These are phyloP conservation scores for Solanum stenotomum DNA, from an alignment of 257 asterid species.

Conservation along the genomic window DNA sequence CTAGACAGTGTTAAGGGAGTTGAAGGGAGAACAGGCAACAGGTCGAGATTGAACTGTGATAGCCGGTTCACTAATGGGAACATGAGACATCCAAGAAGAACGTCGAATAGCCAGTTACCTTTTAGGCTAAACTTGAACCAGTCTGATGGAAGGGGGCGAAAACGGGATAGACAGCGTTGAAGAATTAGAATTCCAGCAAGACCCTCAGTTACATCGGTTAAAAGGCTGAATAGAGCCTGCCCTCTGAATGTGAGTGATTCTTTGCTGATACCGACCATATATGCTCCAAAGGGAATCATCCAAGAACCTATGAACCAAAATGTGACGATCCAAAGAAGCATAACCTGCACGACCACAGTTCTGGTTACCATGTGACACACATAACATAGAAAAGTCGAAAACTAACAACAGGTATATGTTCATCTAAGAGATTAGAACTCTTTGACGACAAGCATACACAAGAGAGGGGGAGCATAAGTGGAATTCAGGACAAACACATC, in stretches of 20 bases:
- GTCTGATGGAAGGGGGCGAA: conserved; percentile 73
- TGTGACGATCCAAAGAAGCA: conserved; percentile 84
- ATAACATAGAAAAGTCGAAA: not conserved
- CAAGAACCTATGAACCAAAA: conserved; percentile 98
- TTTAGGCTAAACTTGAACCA: conserved; percentile 80
- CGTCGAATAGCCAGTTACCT: conserved; percentile 77
- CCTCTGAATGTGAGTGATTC: conserved; percentile 78
- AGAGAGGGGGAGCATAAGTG: not conserved
- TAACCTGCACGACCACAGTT: conserved; percentile 41
- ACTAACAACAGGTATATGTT: not conserved
- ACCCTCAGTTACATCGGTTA: conserved; percentile 87
- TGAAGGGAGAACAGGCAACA: conserved; percentile 67
- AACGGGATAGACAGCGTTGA: conserved; percentile 58
- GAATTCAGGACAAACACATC: not conserved
- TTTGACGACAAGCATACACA: not conserved
- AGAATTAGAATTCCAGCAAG: conserved; percentile 89
- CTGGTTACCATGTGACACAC: not conserved
- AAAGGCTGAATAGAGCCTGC: conserved; percentile 91
- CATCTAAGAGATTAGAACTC: not conserved
- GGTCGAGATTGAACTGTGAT: conserved; percentile 73
- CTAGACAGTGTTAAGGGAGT: conserved; percentile 76
- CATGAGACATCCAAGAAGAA: conserved; percentile 70
- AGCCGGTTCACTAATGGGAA: conserved; percentile 87
- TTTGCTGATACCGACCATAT: conserved; percentile 71
- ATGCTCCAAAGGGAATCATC: conserved; percentile 95